Conservation (phyloP, 225 moss, liverwort and hornwort genomes). For the Straminergon stramineum region DNA sequence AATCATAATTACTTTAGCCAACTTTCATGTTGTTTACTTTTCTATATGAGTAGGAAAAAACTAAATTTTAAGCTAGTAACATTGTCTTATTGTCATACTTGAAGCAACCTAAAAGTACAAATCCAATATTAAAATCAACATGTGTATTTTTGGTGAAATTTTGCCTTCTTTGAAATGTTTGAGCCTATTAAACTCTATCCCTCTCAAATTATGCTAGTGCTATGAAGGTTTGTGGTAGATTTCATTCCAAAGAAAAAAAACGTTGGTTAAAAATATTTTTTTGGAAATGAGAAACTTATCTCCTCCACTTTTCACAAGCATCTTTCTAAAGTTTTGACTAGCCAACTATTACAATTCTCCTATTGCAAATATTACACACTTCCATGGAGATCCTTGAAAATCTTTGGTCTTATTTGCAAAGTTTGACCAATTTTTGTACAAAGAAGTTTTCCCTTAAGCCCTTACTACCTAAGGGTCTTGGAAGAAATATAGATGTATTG, state of each 20-base stretch:
- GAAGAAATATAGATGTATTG: neutral
- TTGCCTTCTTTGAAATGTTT: accelerated
- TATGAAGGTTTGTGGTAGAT: neutral
- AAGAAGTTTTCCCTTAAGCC: accelerated
- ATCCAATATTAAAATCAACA: neutral
- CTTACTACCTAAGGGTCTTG: accelerated
- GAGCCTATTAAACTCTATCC: neutral
- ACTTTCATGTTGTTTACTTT: neutral
- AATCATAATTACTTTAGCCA: neutral
- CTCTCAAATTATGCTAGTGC: accelerated
- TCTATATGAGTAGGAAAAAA: too few species aligned
- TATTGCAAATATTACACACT: neutral
- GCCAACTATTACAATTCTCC: neutral
- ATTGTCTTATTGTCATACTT: neutral
- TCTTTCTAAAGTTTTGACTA: neutral
- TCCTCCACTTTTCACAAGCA: accelerated
- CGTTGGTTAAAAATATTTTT: neutral
- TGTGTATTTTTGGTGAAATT: neutral
- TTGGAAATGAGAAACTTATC: accelerated
- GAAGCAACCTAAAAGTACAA: neutral
- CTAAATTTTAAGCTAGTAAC: neutral
- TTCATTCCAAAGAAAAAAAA: neutral
- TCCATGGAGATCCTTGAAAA: accelerated
- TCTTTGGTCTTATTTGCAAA: neutral
- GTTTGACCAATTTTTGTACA: neutral